phyloP scores from a whole-genome alignment of 495 filamentous ascomycete species.

The Daldinia decipiens region DNA sequence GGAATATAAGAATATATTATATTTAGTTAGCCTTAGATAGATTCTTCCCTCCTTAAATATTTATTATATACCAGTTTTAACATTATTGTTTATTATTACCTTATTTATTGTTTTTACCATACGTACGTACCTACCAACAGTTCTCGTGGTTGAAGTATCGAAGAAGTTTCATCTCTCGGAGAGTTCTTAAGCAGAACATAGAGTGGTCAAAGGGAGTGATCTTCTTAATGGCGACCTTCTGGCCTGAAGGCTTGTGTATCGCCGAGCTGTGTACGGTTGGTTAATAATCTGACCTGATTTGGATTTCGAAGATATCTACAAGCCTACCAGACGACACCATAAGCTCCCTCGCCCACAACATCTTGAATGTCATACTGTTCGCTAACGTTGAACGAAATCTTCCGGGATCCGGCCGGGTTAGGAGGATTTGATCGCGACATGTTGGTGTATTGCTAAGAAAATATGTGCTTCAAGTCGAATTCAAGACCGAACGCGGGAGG shows the following conservation, averaged over 20 bases:
- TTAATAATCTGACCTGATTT: slow-evolving; percentile 25
- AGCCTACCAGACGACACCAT: slow-evolving; percentile 96
- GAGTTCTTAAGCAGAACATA: slow-evolving; percentile 97
- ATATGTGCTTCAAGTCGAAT: slow-evolving; percentile 8
- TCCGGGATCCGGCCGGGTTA: slow-evolving; percentile 74
- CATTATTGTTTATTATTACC: too few relatives aligned
- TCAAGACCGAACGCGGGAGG: slow-evolving; percentile 5
- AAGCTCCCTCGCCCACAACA: slow-evolving; percentile 98
- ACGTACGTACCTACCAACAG: too few relatives aligned
- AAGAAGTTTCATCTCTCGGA: slow-evolving; percentile 99
- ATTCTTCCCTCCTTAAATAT: too few relatives aligned
- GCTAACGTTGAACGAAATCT: slow-evolving; percentile 99
- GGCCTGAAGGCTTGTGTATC: slow-evolving; percentile 96
- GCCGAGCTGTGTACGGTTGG: slow-evolving; percentile 74
- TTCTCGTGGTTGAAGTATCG: slow-evolving; percentile 99
- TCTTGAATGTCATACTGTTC: slow-evolving; percentile 99
- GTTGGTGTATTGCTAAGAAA: slow-evolving; percentile 20
- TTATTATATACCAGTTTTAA: too few relatives aligned
- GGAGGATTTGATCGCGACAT: slow-evolving; percentile 56
- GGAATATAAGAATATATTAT: too few relatives aligned
- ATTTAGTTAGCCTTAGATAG: too few relatives aligned
- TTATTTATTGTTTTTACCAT: too few relatives aligned
- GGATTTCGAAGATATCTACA: too few relatives aligned
- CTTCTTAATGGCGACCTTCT: slow-evolving; percentile 99
- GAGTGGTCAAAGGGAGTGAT: slow-evolving; percentile 99